These are phyloP conservation scores for Aspergillus carlsbadensis DNA, from an alignment of 495 filamentous ascomycete species.

Conservation along the genomic window DNA sequence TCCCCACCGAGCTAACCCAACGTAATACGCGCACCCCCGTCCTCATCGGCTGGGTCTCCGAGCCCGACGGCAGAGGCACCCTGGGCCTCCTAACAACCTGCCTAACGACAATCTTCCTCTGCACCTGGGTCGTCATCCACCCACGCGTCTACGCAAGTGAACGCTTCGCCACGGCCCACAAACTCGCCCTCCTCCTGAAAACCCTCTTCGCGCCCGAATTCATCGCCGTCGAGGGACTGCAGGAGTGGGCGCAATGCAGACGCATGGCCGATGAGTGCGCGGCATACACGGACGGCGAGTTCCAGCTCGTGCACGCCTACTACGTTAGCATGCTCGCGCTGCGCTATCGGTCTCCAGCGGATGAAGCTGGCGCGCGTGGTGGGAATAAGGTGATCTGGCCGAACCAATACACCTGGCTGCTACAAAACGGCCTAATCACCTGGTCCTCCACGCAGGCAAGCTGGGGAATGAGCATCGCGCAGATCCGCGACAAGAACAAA, in stretches of 20 bases:
- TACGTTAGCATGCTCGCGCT: slow-evolving; percentile 42
- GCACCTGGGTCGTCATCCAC: slow-evolving; percentile 39
- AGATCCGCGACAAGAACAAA: slow-evolving; percentile 32
- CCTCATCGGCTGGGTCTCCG: slow-evolving; percentile 30
- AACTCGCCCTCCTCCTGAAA: slow-evolving; percentile 31
- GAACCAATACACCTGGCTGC: slow-evolving; percentile 17
- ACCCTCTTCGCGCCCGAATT: slow-evolving; percentile 35
- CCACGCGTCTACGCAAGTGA: slow-evolving; percentile 32
- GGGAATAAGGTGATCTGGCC: neutral
- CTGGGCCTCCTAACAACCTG: slow-evolving; percentile 31
- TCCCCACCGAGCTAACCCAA: too few species aligned
- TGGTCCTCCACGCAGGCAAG: slow-evolving; percentile 24
- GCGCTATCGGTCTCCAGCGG: slow-evolving; percentile 27
- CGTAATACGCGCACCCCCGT: too few species aligned
- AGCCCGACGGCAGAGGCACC: slow-evolving; percentile 32
- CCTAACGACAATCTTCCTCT: slow-evolving; percentile 34
- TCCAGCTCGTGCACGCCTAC: slow-evolving; percentile 34
- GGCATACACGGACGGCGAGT: slow-evolving; percentile 15
- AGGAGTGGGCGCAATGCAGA: slow-evolving; percentile 36
- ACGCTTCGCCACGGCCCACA: slow-evolving; percentile 23
- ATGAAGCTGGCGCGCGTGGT: slow-evolving; percentile 34
- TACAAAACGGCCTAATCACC: slow-evolving; percentile 25
- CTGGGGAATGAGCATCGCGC: slow-evolving; percentile 29
- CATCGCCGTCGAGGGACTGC: slow-evolving; percentile 37
- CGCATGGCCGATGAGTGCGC: slow-evolving; percentile 27